These are phyloP conservation scores for Ceratobasidium sp. DNA, from an alignment of 1,284 basidiomycete species.

Conservation along the genomic window DNA sequence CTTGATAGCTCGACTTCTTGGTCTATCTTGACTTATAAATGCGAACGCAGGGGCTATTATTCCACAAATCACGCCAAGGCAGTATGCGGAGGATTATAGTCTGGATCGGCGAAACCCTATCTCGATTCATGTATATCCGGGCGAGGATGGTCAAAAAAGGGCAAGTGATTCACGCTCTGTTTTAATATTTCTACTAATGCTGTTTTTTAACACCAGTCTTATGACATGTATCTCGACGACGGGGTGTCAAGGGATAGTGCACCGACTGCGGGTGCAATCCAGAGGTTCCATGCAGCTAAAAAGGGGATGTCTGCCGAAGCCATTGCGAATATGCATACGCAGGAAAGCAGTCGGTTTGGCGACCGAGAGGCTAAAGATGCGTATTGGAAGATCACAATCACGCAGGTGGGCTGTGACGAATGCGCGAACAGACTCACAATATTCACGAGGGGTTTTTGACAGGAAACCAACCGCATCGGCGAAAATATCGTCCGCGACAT, in stretches of 20 bases:
- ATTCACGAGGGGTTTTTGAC: neutral
- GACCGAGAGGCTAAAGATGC: conserved; percentile 14
- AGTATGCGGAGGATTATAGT: conserved; percentile 34
- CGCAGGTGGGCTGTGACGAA: neutral
- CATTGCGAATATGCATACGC: neutral
- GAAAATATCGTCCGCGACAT: conserved; percentile 3
- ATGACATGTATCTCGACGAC: conserved; percentile 46
- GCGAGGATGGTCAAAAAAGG: conserved; percentile 1
- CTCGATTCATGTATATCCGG: conserved; percentile 43
- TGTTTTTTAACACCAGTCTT: neutral
- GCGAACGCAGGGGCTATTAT: conserved; percentile 39
- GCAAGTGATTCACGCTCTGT: neutral
- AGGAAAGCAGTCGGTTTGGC: conserved; percentile 2
- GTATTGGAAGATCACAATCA: conserved; percentile 33
- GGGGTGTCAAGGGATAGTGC: conserved; percentile 40
- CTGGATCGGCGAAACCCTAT: conserved; percentile 17
- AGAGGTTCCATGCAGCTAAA: neutral
- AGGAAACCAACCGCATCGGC: neutral
- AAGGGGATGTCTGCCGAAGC: neutral
- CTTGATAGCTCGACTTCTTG: neutral
- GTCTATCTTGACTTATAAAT: neutral
- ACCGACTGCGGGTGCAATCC: conserved; percentile 1
- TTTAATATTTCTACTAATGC: neutral
- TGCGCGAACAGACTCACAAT: no score
- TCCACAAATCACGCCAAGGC: conserved; percentile 42